These are phyloP conservation scores for Cubamyces lactineus DNA, from an alignment of 768 basidiomycete species.

Conservation along the genomic window DNA sequence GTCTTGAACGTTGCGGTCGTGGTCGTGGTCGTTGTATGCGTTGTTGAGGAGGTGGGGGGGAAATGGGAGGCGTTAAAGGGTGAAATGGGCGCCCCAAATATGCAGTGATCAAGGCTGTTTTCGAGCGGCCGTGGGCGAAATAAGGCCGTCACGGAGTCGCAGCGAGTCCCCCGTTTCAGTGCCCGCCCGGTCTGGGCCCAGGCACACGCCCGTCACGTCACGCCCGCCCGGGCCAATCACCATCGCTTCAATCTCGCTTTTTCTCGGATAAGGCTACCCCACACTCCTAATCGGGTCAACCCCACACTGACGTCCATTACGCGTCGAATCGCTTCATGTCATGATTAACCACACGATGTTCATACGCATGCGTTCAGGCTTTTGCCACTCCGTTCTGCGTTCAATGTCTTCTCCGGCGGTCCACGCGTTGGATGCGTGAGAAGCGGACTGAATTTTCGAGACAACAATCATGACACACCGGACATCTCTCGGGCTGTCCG, in stretches of 20 bases:
- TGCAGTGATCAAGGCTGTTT: conserved; percentile 11
- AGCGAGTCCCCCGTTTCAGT: conserved; percentile 15
- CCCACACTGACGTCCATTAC: conserved; percentile 21
- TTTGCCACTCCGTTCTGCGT: neutral
- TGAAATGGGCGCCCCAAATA: conserved; percentile 19
- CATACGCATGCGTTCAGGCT: neutral
- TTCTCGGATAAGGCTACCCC: conserved; percentile 17
- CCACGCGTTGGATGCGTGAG: neutral
- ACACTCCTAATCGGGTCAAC: conserved; percentile 3
- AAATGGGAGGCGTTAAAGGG: neutral
- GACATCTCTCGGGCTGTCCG: neutral
- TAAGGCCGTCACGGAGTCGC: conserved; percentile 6
- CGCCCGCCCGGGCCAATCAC: conserved; percentile 11
- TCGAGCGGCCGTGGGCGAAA: conserved; percentile 4
- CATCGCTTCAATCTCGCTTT: conserved; percentile 5
- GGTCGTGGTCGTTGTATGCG: conserved; percentile 18
- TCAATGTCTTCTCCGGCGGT: neutral
- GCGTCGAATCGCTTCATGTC: neutral
- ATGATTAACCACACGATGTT: neutral
- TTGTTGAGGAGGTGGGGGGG: conserved; percentile 11
- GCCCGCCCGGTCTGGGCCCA: conserved; percentile 12
- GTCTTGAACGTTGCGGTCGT: conserved; percentile 14
- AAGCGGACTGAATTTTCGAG: neutral
- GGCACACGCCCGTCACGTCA: conserved; percentile 21
- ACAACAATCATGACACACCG: neutral